Base-by-base conservation (phyloP, 768 basidiomycete species). In the Dictyophora rubrovolvata region DNA sequence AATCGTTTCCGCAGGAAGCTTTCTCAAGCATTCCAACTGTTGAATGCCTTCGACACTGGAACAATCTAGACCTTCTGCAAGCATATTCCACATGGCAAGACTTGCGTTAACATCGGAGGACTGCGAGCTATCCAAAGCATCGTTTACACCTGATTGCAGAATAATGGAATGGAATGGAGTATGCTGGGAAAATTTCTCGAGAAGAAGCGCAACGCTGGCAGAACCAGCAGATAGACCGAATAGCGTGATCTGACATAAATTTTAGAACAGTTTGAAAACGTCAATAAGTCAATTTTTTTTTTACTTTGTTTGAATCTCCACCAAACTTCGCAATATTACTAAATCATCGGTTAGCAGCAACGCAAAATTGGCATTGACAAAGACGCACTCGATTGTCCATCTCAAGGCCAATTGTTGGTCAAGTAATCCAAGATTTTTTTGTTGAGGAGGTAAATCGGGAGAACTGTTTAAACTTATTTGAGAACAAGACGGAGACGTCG, bases 281-380 rank as follows among this genome's bases (percentile, higher is more conserved):
- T 14, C 18, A 52, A 23, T n/a, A 10, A 52, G 47, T 14, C 21
- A 33, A 14, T 48, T 17, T 46, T 11, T n/a, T 11, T n/a, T 7
- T 54, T 21, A 52, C 57, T 42, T 59, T 59, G 11, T 59, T 50
- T n/a, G 57, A 48, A 37, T 59, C 57, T 33, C 57, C 57, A 34
- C 57, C 57, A 52, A 59, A 59, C 22, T 51, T 59, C 22, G 57
- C 57, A 18, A 59, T 59, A 36, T 59, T 59, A 12, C 57, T 59
- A 48, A 18, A 52, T n/a, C 7, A 28, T 28, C 28, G 28, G 37
- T 12, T n/a, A 16, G 55, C 9, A 21, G 12, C 11, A 1, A 28
- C 22, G 16, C 28, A 28, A 20, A 9, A 21, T 12, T 48, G 42
- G 1, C n/a, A 23, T 56, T 5, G 8, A 34, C 22, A 11, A 16